Evolutionary conservation across 176 grass and related monocot genomes (phyloP).

Genomic region (Cenchrus purpureus): DNA sequence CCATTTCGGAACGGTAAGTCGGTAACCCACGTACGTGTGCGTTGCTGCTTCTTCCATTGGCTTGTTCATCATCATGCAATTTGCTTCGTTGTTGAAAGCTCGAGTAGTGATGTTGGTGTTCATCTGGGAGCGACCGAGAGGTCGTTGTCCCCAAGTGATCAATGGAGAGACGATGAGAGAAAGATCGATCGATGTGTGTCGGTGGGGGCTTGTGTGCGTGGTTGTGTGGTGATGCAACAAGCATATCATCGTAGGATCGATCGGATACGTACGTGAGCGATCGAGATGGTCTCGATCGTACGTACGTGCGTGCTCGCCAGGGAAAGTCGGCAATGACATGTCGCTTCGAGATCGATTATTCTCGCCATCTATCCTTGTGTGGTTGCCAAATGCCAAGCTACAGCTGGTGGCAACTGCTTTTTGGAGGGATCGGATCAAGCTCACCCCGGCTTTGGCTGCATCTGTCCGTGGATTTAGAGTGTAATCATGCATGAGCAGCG

Average conservation of each 20-base stretch:
- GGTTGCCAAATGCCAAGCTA: background rate
- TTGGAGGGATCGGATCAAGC: background rate
- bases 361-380: background rate
- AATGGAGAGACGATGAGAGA: background rate
- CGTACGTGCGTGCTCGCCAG: constrained; percentile 27
- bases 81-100: background rate
- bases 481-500: background rate
- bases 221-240: background rate
- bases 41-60: background rate
- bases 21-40: background rate
- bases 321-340: constrained; percentile 46
- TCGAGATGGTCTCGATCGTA: constrained; percentile 24
- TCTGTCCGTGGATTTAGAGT: background rate
- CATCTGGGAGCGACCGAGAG: background rate
- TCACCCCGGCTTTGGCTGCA: background rate
- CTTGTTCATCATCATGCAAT: background rate
- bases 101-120: background rate
- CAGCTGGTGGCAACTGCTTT: constrained; percentile 18
- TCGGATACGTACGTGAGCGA: constrained; percentile 19
- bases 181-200: constrained; percentile 24
- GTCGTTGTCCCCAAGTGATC: background rate
- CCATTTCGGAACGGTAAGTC: background rate
- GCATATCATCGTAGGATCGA: background rate
- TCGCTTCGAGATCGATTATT: constrained; percentile 21
- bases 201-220: constrained; percentile 26